Conservation (phyloP, 176 grass and related monocot genomes). For the Tillandsia fasciculata region DNA sequence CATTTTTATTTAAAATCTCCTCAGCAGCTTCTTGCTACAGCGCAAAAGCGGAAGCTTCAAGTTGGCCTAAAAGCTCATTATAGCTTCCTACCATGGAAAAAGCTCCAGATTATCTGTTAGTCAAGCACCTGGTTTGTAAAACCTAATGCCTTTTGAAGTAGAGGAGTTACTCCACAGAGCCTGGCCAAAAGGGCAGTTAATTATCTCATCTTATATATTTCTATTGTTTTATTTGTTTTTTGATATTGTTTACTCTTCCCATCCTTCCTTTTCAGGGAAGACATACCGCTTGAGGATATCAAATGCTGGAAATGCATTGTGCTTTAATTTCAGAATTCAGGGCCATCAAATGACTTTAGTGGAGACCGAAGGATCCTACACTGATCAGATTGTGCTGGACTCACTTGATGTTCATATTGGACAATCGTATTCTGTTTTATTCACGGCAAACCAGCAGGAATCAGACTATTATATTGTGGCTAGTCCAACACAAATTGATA, state of each 20-base stretch:
- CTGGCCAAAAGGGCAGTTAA: too few species aligned
- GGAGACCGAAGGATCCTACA: conserved; percentile 10
- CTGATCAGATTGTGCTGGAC: conserved; percentile 8
- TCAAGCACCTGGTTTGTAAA: background rate
- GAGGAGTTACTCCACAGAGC: background rate
- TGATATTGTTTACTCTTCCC: background rate
- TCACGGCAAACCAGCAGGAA: conserved; percentile 8
- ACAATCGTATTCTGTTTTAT: conserved; percentile 6
- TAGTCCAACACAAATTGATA: conserved; percentile 11
- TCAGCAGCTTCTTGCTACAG: too few species aligned
- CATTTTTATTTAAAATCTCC: too few species aligned
- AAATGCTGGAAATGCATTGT: background rate
- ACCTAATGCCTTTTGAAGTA: background rate
- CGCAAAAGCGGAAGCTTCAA: background rate
- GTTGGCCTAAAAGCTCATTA: background rate
- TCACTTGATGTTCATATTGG: conserved; percentile 6
- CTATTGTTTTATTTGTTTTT: background rate
- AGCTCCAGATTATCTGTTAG: background rate
- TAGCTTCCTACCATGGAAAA: background rate
- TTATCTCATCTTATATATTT: background rate
- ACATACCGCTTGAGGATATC: conserved; percentile 8
- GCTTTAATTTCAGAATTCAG: conserved; percentile 14
- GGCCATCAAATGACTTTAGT: conserved; percentile 5
- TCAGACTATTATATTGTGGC: conserved; percentile 9
- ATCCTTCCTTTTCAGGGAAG: background rate